Evolutionary conservation across 2,329 filamentous ascomycete genomes (phyloP), one percentile per base, ranked within the genome.

Genomic region (Dryadomyces quercivorus): DNA sequence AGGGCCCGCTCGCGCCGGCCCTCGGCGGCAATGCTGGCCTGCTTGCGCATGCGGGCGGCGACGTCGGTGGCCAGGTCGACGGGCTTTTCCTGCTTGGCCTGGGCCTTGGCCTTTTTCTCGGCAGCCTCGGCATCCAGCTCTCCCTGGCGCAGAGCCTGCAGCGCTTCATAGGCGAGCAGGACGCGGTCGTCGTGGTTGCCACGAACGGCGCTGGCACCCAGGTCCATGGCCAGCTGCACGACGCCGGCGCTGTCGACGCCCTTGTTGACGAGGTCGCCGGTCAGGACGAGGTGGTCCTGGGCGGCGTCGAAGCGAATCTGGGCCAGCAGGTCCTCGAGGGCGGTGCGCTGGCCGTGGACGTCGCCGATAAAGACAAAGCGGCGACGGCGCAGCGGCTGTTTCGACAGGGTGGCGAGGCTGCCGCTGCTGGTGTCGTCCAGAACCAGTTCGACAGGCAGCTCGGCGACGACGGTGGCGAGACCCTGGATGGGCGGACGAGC

Each of bases 171-270:
- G 1, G 82, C 77, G 9, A 85, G 75, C n/a, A 97, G 75, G 20
- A 96, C 75, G 21, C 83, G 78, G 66, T 97, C 91, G 66, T 98
- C 93, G 70, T 95, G 88, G 69, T 96, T 96, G 18, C 93, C 93
- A 51, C 92, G 84, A 9, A 97, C 89, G 58, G 82, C 88, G 34
- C 84, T 88, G 21, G 92, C 91, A 51, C 80, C 79, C 42, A 92
- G 70, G 15, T 78, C 70, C 66, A 89, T 86, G 42, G 88, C 84
- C 45, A 90, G 74, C 56, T 85, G 80, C 50, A 97, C 75, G 1
- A 95, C 88, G 42, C 84, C 88, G 1, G 76, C 63, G 36, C 87
- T 92, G 68, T 95, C 84, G 12, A 91, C 89, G 0, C 92, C 91
- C 69, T 95, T 95, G 64, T 84, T 84, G 61, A 97, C 77, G 65